phyloP scores from a whole-genome alignment of 768 basidiomycete genomes.

The Naematelia aurantialba region DNA sequence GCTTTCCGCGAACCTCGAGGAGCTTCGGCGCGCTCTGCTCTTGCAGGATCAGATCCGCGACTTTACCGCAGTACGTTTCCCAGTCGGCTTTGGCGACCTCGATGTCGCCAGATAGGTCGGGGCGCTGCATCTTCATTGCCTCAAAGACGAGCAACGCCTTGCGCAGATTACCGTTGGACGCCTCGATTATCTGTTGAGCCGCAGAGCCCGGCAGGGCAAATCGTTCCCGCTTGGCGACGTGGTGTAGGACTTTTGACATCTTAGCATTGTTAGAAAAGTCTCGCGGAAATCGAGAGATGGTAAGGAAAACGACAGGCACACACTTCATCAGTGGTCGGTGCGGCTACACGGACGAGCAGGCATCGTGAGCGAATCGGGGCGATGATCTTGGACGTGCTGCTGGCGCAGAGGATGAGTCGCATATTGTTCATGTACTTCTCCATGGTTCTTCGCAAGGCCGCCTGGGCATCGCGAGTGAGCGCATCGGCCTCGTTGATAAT shows the following conservation, averaged over 20 bases:
- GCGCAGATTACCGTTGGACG: conserved; percentile 83
- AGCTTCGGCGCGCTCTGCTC: conserved; percentile 86
- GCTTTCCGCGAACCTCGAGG: conserved; percentile 85
- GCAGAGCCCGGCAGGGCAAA: conserved; percentile 78
- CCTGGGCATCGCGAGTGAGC: conserved; percentile 91
- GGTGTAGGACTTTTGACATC: conserved; percentile 75
- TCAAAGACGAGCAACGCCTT: conserved; percentile 93
- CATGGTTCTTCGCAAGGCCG: conserved; percentile 94
- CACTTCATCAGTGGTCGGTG: conserved; percentile 75
- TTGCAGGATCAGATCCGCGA: conserved; percentile 80
- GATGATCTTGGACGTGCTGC: conserved; percentile 90
- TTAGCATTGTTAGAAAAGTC: conserved; percentile 46
- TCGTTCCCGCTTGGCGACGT: conserved; percentile 73
- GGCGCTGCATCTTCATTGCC: conserved; percentile 93
- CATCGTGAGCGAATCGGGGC: conserved; percentile 96
- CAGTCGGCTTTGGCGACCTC: conserved; percentile 96
- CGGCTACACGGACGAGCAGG: conserved; percentile 86
- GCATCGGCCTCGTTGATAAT: conserved; percentile 97
- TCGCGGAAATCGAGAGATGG: neutral
- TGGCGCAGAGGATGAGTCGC: conserved; percentile 92
- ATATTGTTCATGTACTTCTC: conserved; percentile 99
- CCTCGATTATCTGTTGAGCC: conserved; percentile 68
- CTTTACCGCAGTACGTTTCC: conserved; percentile 93
- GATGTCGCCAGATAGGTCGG: conserved; percentile 74
- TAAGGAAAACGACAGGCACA: conserved; percentile 16